Conservation (phyloP, 352 stramenopile species). For the Pelagophyceae sp. region DNA sequence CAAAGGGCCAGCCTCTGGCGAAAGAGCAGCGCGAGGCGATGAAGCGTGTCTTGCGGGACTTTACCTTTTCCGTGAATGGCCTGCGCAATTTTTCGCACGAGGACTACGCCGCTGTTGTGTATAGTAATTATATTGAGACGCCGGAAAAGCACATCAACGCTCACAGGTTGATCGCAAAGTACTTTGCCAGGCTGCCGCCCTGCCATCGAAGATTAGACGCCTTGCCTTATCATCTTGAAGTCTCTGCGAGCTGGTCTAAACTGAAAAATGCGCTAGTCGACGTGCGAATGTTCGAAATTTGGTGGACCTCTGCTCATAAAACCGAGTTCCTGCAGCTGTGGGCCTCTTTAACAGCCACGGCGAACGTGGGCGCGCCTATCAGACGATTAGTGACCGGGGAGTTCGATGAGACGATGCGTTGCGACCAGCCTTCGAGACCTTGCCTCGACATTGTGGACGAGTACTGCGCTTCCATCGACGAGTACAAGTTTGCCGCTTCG, state of each 20-base stretch:
- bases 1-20: not conserved
- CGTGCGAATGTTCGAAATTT: conserved; percentile 44
- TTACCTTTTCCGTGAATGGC: conserved; percentile 36
- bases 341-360: conserved; percentile 37
- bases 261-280: conserved; percentile 44
- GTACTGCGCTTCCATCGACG: conserved; percentile 41
- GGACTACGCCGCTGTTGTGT: conserved; percentile 41
- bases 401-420: conserved; percentile 29
- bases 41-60: conserved; percentile 31
- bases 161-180: conserved; percentile 43
- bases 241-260: conserved; percentile 41
- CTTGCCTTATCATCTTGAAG: conserved; percentile 45
- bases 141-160: conserved; percentile 35
- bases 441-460: conserved; percentile 48
- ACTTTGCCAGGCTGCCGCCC: conserved; percentile 39
- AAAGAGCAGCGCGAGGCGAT: conserved; percentile 27
- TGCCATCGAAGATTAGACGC: conserved; percentile 40
- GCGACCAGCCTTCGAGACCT: conserved; percentile 33
- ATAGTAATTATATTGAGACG: conserved; percentile 42
- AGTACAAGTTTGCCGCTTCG: conserved; percentile 35
- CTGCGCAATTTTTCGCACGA: conserved; percentile 43
- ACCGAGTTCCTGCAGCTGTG: conserved; percentile 44
- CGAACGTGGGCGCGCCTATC: conserved; percentile 16
- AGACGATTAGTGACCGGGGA: conserved; percentile 26
- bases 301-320: conserved; percentile 44